Percentiles rank a stretch among this genome's conserved stretches.
Conservation (phyloP, 2,329 filamentous ascomycete species). For the Byssothecium circinans region DNA sequence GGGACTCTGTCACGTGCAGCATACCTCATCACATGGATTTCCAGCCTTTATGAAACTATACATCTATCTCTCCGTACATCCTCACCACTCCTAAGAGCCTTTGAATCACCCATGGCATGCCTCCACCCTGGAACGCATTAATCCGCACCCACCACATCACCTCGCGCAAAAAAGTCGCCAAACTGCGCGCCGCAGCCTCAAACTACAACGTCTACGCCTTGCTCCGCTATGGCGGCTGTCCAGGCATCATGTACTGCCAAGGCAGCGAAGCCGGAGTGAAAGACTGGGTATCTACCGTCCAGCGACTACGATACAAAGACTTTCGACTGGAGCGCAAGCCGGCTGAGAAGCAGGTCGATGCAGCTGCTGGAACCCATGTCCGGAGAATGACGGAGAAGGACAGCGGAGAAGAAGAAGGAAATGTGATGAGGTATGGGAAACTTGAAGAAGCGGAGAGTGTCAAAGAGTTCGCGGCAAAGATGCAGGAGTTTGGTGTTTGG, state of each 20-base stretch:
- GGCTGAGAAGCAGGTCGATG: slow-evolving; percentile 31
- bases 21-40: too few species aligned
- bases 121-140: slow-evolving; percentile 57
- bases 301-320: slow-evolving; percentile 70
- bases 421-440: slow-evolving; percentile 37
- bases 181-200: slow-evolving; percentile 65
- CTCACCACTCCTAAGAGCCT: not conserved
- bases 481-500: slow-evolving; percentile 62
- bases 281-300: slow-evolving; percentile 66
- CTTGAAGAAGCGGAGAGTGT: slow-evolving; percentile 63
- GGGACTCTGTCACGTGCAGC: slow-evolving; percentile 30
- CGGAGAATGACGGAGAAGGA: slow-evolving; percentile 2
- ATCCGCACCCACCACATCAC: slow-evolving; percentile 82
- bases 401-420: too few species aligned
- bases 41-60: too few species aligned
- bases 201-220: slow-evolving; percentile 64
- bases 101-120: slow-evolving; percentile 19
- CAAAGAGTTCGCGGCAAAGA: slow-evolving; percentile 63
- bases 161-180: slow-evolving; percentile 71
- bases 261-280: slow-evolving; percentile 59
- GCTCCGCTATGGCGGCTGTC: slow-evolving; percentile 67
- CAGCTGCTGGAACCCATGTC: not conserved
- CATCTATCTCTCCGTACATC: slow-evolving; percentile 2
- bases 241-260: slow-evolving; percentile 79
- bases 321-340: slow-evolving; percentile 65